Base-by-base conservation (phyloP, 2,329 filamentous ascomycete genomes). In the Neofusicoccum cordaticola region DNA sequence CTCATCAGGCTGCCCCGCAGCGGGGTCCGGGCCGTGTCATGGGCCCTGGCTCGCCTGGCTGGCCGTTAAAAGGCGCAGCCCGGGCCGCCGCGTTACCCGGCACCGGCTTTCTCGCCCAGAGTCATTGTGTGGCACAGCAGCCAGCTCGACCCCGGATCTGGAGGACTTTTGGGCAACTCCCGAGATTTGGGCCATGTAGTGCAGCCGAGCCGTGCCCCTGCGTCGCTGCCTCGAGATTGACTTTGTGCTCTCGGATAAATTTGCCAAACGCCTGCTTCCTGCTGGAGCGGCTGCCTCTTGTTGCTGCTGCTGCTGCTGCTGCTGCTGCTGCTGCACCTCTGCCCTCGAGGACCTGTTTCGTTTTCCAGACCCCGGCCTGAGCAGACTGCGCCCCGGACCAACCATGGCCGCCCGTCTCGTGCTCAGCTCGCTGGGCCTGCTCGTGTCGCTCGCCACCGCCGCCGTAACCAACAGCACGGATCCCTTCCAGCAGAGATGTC, bases 1-100 rank as follows among this genome's bases (percentile, higher is more conserved):
- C n/a, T 35, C 27, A 9, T 17, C 31, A 31, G 27, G 11, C 15
- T 37, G 50, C 51, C 51, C 35, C 35, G 35, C 53, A 42, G 52
- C 52, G 52, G 50, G 50, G 50, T n/a, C n/a, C 50, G 50, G 37
- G 19, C 35, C 52, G 52, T 56, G 52, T 56, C 52, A 42, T 56
- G 52, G 50, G 27, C 27, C 27, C 27, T 31, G 27, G 27, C 4
- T 5, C 27, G 27, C 15, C 17, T 39, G 37, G 9, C 34, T 39
- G 8, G 34, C 13, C 37, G 19, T 42, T 34, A 44, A 45, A 44
- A 19, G 53, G 7, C 19, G 22, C 22, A 44, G 41, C 39, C 39
- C 22, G 53, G 22, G 41, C 53, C 39, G 41, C 39, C 39, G 48
- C 27, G 48, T 48, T 48, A 27, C 12, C 48, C 27, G 48, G 27